These are phyloP conservation scores for Tylopilus subfusipes DNA, from an alignment of 768 basidiomycete species.

Conservation along the genomic window DNA sequence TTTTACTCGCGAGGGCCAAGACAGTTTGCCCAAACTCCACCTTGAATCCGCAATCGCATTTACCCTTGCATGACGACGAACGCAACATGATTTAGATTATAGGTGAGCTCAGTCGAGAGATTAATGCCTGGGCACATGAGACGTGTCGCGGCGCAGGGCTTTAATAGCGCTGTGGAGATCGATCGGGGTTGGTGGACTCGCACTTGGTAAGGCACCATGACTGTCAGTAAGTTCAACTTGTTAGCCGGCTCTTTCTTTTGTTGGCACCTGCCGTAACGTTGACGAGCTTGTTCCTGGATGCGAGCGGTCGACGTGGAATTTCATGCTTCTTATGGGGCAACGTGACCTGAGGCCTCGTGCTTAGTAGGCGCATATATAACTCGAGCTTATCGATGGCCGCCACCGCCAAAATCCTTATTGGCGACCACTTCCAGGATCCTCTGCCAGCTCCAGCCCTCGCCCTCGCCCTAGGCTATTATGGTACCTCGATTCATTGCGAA, in stretches of 20 bases:
- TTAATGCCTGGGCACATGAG: not conserved
- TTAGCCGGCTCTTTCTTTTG: slow-evolving; percentile 6
- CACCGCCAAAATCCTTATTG: not conserved
- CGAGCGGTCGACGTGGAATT: slow-evolving; percentile 1
- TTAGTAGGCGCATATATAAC: slow-evolving; percentile 6
- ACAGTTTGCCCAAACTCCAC: not conserved
- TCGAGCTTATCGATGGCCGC: not conserved
- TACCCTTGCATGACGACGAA: not conserved
- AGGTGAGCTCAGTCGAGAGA: not conserved
- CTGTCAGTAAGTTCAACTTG: not conserved
- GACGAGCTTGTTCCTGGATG: slow-evolving; percentile 15
- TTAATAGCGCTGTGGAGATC: not conserved
- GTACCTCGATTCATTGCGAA: slow-evolving; percentile 40
- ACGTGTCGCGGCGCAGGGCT: not conserved
- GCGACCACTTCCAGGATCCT: not conserved
- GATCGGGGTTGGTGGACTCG: not conserved
- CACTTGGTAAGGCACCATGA: not conserved
- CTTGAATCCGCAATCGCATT: not conserved
- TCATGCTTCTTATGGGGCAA: slow-evolving; percentile 12
- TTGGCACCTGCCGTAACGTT: slow-evolving; percentile 14
- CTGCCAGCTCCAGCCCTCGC: not conserved
- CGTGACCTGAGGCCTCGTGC: slow-evolving; percentile 8
- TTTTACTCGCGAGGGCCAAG: not conserved
- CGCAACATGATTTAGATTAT: not conserved
- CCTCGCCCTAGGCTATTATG: slow-evolving; percentile 7